phyloP scores from a whole-genome alignment of 169 alveolate genomes.

The Plasmodium malariae region DNA sequence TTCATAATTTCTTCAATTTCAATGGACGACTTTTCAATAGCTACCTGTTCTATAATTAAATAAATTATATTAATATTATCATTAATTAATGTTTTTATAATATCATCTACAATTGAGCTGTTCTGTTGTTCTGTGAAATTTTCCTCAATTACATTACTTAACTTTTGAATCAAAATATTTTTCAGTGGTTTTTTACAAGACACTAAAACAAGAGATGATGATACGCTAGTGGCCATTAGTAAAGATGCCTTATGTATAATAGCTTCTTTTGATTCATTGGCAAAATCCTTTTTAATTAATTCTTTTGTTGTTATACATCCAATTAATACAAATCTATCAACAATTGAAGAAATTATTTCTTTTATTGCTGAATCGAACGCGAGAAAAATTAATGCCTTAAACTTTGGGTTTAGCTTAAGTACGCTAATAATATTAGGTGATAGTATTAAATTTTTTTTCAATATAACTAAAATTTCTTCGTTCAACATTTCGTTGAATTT shows the following conservation, averaged over 20 bases:
- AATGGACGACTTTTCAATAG: slow-evolving; percentile 83
- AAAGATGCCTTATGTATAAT: slow-evolving; percentile 92
- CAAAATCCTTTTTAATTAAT: slow-evolving; percentile 94
- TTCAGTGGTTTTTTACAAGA: slow-evolving; percentile 91
- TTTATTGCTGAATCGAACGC: slow-evolving; percentile 72
- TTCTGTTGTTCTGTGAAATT: slow-evolving; percentile 37
- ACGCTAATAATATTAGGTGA: slow-evolving; percentile 40
- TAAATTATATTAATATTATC: slow-evolving; percentile 85
- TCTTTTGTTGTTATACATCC: slow-evolving; percentile 95
- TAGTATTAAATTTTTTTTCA: slow-evolving; percentile 48
- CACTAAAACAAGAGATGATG: slow-evolving; percentile 95
- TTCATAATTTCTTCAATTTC: slow-evolving; percentile 80
- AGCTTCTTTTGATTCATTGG: slow-evolving; percentile 92
- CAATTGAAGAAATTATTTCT: slow-evolving; percentile 60
- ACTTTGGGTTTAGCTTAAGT: slow-evolving; percentile 23
- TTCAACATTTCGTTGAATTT: slow-evolving; percentile 30
- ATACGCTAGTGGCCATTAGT: slow-evolving; percentile 91
- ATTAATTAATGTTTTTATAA: slow-evolving; percentile 80
- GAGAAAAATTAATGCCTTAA: slow-evolving; percentile 29
- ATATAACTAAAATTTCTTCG: slow-evolving; percentile 53
- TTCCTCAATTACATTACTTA: slow-evolving; percentile 39
- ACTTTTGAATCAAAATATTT: slow-evolving; percentile 81
- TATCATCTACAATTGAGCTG: slow-evolving; percentile 79
- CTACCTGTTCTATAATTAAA: slow-evolving; percentile 85
- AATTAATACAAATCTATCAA: slow-evolving; percentile 91